Conservation (phyloP, 371 early-diverging fungal genomes). For the Parasitella parasitica region DNA sequence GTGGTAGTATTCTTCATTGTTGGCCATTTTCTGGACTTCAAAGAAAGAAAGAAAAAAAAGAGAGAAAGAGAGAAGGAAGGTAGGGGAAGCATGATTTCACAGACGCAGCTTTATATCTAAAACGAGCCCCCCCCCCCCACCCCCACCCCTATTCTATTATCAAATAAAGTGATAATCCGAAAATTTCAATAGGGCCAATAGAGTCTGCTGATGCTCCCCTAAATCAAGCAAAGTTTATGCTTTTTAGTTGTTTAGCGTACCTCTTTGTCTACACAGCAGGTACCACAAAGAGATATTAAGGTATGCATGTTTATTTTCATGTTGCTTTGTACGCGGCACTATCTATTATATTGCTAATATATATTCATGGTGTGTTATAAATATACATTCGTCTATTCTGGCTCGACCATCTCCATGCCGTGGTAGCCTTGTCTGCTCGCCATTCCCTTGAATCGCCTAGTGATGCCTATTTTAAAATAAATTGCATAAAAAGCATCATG, state of each 20-base stretch:
- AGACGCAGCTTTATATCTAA: no score
- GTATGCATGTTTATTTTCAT: neutral
- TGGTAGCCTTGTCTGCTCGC: conserved; percentile 34
- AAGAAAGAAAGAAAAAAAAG: neutral
- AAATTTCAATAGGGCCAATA: conserved; percentile 1
- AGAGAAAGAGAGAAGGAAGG: neutral
- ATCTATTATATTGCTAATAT: no score
- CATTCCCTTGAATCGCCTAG: conserved; percentile 10
- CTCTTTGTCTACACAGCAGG: neutral
- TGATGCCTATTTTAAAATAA: conserved; percentile 10
- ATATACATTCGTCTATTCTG: conserved; percentile 6
- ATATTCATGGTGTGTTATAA: no score
- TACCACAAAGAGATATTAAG: neutral
- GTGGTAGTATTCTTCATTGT: conserved; percentile 7
- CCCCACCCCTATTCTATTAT: neutral
- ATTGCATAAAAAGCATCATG: neutral
- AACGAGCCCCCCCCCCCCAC: neutral
- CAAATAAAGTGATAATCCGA: conserved; percentile 4
- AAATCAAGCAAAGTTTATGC: no score
- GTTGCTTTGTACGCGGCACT: neutral
- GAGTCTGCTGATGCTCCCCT: neutral
- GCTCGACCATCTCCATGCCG: conserved; percentile 45
- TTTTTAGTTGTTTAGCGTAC: neutral
- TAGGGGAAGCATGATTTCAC: neutral
- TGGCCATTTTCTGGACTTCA: neutral